Base-by-base conservation (phyloP, 371 early-diverging fungal species). In the Lichtheimia corymbifera region DNA sequence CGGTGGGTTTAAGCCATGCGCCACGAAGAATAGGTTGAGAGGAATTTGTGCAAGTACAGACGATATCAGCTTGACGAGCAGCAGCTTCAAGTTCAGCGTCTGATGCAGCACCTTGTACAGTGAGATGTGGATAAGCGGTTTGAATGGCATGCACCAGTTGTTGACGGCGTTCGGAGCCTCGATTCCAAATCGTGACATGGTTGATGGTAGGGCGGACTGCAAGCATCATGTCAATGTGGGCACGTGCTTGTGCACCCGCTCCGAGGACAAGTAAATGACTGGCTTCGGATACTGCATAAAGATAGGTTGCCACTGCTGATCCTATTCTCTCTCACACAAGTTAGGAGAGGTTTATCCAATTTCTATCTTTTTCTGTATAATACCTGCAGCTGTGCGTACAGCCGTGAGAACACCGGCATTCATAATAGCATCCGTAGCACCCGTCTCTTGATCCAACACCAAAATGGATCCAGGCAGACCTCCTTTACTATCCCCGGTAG, bases 41-140 rank as follows among this genome's bases (percentile, higher is more conserved):
- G 1, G 81, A 71, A 45, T 84, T 84, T 6, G 88, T 87, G 57
- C 85, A 84, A 0, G 88, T 84, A 57, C 86, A 85, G 12, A 87
- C 73, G 40, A 87, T 77, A 43, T 87, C 81, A 1, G 88, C 86
- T 1, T 67, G 27, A 42, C 63, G 66, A 0, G 84, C 82, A 24
- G 82, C 64, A 30, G 45, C 45, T 56, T 72, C 68, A 15, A 83
- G 52, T 40, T 75, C 79, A 24, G 66, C 65, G 13, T 67, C 76
- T 41, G 63, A 67, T n/a, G 67, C 70, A 41, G 63, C 72, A 4
- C 68, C 65, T 2, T 53, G 50, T 14, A 76, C 65, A 7, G 59
- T 65, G 22, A 64, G 64, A 5, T 58, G 35, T 4, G 67, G 72
- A 49, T 78, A 77, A 9, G 66, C 65, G 2, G 50, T 47, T 14